Evolutionary conservation across 768 basidiomycete species (phyloP).

Genomic region (Lenzites betulinus): DNA sequence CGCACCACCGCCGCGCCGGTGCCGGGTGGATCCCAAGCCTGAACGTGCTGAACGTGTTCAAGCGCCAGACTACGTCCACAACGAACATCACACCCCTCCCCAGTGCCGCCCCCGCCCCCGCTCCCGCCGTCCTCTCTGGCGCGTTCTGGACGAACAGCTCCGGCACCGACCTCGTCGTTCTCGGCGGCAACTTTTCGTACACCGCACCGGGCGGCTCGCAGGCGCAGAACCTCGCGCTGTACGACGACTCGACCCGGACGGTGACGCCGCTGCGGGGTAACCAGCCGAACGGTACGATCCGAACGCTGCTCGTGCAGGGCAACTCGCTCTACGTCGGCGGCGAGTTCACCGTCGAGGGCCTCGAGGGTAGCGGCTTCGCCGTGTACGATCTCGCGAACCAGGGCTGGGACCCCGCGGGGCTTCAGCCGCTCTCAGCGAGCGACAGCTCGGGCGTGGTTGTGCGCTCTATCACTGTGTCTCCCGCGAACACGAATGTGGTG

Average conservation of each 20-base stretch:
- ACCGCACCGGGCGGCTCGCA: constrained; percentile 38
- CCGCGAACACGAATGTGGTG: constrained; percentile 59
- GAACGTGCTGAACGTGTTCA: constrained; percentile 44
- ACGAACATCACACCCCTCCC: constrained; percentile 52
- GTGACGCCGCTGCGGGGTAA: constrained; percentile 59
- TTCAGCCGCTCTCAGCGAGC: constrained; percentile 61
- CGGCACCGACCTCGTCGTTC: constrained; percentile 66
- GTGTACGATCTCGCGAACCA: constrained; percentile 73
- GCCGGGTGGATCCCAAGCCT: constrained; percentile 51
- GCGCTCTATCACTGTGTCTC: constrained; percentile 66
- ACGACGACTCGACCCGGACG: constrained; percentile 54
- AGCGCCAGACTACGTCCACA: constrained; percentile 50
- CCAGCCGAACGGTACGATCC: constrained; percentile 75
- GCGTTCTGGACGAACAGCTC: constrained; percentile 85
- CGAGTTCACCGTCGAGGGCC: constrained; percentile 66
- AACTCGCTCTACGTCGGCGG: constrained; percentile 81
- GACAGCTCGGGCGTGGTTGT: constrained; percentile 62
- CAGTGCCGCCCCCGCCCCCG: constrained; percentile 51
- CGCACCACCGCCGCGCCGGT: constrained; percentile 38
- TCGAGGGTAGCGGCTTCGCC: constrained; percentile 67
- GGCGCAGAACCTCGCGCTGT: constrained; percentile 67
- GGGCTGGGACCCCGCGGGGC: constrained; percentile 58
- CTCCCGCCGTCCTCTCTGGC: constrained; percentile 84
- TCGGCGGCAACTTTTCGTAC: constrained; percentile 91
- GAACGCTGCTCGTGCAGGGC: constrained; percentile 71